A percentile compares a stretch with the other conserved stretches of the same genome.
These are phyloP conservation scores for Hippophae gyantsensis DNA, from an alignment of 306 rosid species.

Conservation along the genomic window DNA sequence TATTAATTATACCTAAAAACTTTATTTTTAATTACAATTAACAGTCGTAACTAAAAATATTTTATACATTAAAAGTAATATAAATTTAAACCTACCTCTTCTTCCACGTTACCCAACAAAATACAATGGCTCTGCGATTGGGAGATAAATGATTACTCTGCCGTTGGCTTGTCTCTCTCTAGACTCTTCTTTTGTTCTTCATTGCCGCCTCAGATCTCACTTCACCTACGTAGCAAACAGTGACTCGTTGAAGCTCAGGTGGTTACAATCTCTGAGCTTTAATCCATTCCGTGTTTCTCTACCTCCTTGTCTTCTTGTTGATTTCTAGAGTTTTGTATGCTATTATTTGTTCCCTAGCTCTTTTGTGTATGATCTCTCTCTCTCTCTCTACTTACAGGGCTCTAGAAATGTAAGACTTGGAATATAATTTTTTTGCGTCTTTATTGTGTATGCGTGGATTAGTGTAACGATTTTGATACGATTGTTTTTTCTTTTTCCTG, in stretches of 20 bases:
- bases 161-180: neutral
- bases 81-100: too few species aligned
- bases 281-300: neutral
- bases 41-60: too few species aligned
- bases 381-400: too few species aligned
- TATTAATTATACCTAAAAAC: too few species aligned
- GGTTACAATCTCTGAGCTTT: slow-evolving; percentile 12
- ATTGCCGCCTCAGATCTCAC: slow-evolving; percentile 16
- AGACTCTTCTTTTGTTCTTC: neutral
- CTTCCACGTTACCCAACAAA: too few species aligned
- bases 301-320: neutral
- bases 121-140: too few species aligned
- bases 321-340: neutral
- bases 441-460: neutral
- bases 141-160: neutral
- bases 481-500: too few species aligned
- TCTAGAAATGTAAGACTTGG: neutral
- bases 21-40: too few species aligned
- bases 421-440: neutral
- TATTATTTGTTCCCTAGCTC: neutral
- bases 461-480: too few species aligned
- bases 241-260: slow-evolving; percentile 49
- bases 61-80: too few species aligned
- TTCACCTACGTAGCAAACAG: slow-evolving; percentile 4
- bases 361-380: neutral